Percentiles rank a stretch among this genome's conserved stretches.
Conservation (phyloP, 192 early-diverging fungal species). For the Coemansia reversa region DNA sequence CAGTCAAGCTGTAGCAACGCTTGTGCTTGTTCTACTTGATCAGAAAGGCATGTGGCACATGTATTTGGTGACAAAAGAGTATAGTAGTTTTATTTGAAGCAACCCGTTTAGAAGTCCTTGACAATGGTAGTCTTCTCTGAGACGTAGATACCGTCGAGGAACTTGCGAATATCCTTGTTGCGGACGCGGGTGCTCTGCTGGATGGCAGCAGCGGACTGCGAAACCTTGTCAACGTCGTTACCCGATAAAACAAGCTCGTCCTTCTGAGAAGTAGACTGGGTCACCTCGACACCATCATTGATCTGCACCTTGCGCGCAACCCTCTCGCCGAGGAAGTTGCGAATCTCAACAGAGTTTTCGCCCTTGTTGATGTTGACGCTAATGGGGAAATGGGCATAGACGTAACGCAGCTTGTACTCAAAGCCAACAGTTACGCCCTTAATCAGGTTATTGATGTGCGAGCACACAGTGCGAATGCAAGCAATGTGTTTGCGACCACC, state of each 20-base stretch:
- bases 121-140: conserved; percentile 76
- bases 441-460: conserved; percentile 97
- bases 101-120: conserved; percentile 47
- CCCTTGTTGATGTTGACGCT: conserved; percentile 83
- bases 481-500: conserved; percentile 97
- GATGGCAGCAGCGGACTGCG: conserved; percentile 94
- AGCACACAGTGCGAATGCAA: conserved; percentile 95
- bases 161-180: conserved; percentile 99
- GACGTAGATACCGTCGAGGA: conserved; percentile 97
- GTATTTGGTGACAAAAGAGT: conserved; percentile 54
- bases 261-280: conserved; percentile 80
- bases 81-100: conserved; percentile 7
- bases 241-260: conserved; percentile 93
- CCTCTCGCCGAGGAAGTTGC: conserved; percentile 99
- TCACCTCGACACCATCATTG: conserved; percentile 80
- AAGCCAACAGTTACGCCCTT: conserved; percentile 97
- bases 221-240: conserved; percentile 93
- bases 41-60: conserved; percentile 80
- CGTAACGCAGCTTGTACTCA: conserved; percentile 99
- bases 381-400: conserved; percentile 99
- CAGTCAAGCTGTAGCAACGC: too few species aligned
- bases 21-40: conserved; percentile 66
- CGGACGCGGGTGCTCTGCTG: conserved; percentile 90
- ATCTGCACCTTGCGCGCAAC: conserved; percentile 80
- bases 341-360: conserved; percentile 84